These are phyloP conservation scores for Botrytis elliptica DNA, from an alignment of 2,329 filamentous ascomycete genomes.

Conservation along the genomic window DNA sequence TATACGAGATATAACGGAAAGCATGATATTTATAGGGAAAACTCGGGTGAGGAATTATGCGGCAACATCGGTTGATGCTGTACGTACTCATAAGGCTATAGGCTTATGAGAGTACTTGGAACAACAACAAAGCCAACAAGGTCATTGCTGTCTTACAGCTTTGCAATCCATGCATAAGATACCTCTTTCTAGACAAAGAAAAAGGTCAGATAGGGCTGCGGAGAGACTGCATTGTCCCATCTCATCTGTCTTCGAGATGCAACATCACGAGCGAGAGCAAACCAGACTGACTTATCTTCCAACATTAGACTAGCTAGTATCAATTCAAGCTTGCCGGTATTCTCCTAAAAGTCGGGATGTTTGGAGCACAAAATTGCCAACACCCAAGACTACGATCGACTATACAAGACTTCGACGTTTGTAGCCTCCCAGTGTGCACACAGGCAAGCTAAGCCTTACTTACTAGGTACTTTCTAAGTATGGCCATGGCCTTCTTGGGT, in stretches of 20 bases:
- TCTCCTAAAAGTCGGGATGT: neutral
- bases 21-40: neutral
- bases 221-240: neutral
- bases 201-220: neutral
- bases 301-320: neutral
- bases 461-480: neutral
- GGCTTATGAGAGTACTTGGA: neutral
- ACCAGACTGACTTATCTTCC: neutral
- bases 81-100: neutral
- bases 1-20: neutral
- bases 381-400: neutral
- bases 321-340: neutral
- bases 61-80: neutral
- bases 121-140: neutral
- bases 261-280: neutral
- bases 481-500: neutral
- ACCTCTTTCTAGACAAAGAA: neutral
- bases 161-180: neutral
- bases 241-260: neutral
- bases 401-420: neutral
- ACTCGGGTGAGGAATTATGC: slow-evolving; percentile 3
- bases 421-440: neutral
- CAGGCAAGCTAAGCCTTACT: slow-evolving; percentile 12
- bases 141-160: neutral
- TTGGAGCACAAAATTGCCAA: neutral